Base-by-base conservation (phyloP, 2,329 filamentous ascomycete species). In the Fusarium nodosum region DNA sequence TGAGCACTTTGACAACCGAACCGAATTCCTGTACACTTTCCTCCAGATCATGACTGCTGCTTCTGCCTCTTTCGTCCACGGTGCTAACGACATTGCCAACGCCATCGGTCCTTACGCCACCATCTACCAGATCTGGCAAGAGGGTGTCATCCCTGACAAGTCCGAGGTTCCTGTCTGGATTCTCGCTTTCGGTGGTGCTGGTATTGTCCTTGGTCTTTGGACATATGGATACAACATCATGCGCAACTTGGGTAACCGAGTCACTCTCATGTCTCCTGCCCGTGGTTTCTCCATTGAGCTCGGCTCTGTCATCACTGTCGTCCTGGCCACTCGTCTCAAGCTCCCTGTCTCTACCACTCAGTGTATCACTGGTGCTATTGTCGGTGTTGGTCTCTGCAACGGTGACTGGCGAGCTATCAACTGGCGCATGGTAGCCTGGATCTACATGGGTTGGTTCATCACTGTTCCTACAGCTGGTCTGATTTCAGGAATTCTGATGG, bases 181-280 rank as follows among this genome's bases (percentile, higher is more conserved):
- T 74, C 82, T 90, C 8, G 83, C 80, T 47, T 85, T 86, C 48
- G 84, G 85, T 33, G 85, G 85, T 75, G 77, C 79, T 7, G 81
- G 79, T 63, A 85, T 89, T 44, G 83, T 84, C 48, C 75, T 88
- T 46, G 87, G 87, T 64, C 82, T 89, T 61, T 87, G 86, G 83
- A 88, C 86, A 30, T 83, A 88, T 68, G 87, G 87, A 2, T 90
- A 89, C 77, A 87, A 89, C 75, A 89, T 90, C 77, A 90, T 90
- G 87, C 82, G 84, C 42, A 86, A 86, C 72, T 80, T 89, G 64
- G 87, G 87, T 59, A 90, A 90, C 80, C 84, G 85, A 68, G 82
- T 90, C 64, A 89, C 88, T 13, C 83, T 87, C n/a, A 86, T 88
- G 80, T 88, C 87, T 1, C 88, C 87, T 5, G 82, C 84, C 3